phyloP scores from a whole-genome alignment of 352 stramenopile genomes.

The Phytophthora aleatoria region DNA sequence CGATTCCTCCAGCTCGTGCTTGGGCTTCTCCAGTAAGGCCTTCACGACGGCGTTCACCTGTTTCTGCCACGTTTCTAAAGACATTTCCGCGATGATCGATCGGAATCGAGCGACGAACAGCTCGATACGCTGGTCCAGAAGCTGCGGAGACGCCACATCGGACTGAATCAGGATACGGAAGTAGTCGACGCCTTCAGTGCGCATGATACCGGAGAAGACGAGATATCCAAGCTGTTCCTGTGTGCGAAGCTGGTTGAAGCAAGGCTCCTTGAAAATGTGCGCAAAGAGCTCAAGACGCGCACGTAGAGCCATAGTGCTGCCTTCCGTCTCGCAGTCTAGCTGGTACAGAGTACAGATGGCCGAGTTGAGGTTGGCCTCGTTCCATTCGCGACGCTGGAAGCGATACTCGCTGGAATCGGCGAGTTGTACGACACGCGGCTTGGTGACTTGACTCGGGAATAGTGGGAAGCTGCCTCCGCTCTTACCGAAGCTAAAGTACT shows the following conservation, averaged over 20 bases:
- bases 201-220: conserved; percentile 66
- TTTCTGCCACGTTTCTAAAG: conserved; percentile 42
- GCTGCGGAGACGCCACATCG: conserved; percentile 61
- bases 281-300: conserved; percentile 78
- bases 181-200: conserved; percentile 57
- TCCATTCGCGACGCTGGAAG: conserved; percentile 63
- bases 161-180: conserved; percentile 88
- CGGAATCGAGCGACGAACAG: conserved; percentile 64
- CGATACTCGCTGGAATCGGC: conserved; percentile 51
- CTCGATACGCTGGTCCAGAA: conserved; percentile 78
- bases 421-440: conserved; percentile 67
- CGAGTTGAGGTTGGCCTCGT: conserved; percentile 78
- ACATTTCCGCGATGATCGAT: conserved; percentile 41
- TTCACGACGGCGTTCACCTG: conserved; percentile 71
- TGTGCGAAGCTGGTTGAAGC: conserved; percentile 93
- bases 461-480: conserved; percentile 41
- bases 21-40: conserved; percentile 65
- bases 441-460: conserved; percentile 49
- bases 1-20: conserved; percentile 73
- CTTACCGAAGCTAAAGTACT: conserved; percentile 42
- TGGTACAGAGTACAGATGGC: conserved; percentile 79
- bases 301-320: conserved; percentile 45
- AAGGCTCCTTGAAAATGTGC: conserved; percentile 90
- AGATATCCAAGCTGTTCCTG: conserved; percentile 93
- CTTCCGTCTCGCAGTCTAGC: conserved; percentile 53